A percentile compares a stretch with the other conserved stretches of the same genome.
These are phyloP conservation scores for Arctostaphylos glauca DNA, from an alignment of 148 eudicot species.

Conservation along the genomic window DNA sequence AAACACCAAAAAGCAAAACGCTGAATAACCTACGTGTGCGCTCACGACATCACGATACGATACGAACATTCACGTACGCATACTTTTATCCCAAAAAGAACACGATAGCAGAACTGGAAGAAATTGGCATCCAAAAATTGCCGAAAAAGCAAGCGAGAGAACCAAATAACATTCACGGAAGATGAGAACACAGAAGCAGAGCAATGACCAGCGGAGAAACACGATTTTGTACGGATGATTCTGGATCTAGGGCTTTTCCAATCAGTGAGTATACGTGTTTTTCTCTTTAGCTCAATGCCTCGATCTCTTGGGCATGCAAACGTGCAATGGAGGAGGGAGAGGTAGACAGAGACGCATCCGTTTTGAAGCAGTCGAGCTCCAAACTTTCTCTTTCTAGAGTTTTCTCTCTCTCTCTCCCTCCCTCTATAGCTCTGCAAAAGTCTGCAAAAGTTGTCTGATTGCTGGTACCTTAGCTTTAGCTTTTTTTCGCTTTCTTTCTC, in stretches of 20 bases:
- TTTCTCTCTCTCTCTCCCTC: neutral
- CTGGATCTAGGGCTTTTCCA: neutral
- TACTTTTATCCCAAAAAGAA: neutral
- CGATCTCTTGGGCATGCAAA: neutral
- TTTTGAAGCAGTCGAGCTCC: neutral
- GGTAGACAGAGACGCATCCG: neutral
- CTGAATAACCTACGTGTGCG: neutral
- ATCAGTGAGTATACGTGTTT: neutral
- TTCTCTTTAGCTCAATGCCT: neutral
- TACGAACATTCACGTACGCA: neutral
- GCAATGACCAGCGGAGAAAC: neutral
- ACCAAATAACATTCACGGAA: neutral
- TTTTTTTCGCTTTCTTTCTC: neutral
- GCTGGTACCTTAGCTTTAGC: conserved; percentile 9
- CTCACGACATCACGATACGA: neutral
- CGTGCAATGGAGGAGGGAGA: neutral
- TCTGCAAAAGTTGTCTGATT: conserved; percentile 6
- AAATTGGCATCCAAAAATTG: too few relatives aligned
- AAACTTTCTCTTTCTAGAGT: too few relatives aligned
- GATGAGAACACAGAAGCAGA: neutral
- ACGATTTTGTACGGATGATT: neutral
- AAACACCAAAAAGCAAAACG: conserved; percentile 9
- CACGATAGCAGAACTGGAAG: too few relatives aligned
- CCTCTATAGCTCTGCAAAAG: conserved; percentile 9
- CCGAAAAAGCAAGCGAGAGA: neutral